These are phyloP conservation scores for Gossypium gossypioides DNA, from an alignment of 441 rosid genomes.

Conservation along the genomic window DNA sequence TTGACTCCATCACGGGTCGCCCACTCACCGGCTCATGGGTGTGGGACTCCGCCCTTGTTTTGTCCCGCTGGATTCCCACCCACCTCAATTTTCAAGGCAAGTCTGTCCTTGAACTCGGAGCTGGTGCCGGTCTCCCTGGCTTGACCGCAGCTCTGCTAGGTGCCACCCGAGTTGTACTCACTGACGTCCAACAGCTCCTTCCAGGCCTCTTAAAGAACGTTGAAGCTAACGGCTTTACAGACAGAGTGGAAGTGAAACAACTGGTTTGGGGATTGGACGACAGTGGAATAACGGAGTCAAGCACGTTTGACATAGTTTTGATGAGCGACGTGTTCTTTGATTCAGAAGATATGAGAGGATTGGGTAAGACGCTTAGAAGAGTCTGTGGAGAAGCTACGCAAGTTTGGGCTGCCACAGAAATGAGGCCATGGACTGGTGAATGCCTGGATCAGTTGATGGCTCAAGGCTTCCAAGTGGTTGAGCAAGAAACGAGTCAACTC, in stretches of 20 bases:
- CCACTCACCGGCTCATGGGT: slow-evolving; percentile 33
- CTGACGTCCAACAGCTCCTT: slow-evolving; percentile 22
- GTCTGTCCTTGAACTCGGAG: slow-evolving; percentile 29
- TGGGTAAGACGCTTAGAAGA: slow-evolving; percentile 20
- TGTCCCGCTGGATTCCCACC: slow-evolving; percentile 22
- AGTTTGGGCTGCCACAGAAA: slow-evolving; percentile 23
- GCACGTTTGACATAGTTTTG: slow-evolving; percentile 23
- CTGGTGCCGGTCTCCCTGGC: slow-evolving; percentile 30
- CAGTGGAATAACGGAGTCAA: slow-evolving; percentile 6
- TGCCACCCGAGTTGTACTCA: slow-evolving; percentile 21
- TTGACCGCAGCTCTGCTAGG: slow-evolving; percentile 24
- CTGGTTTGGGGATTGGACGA: slow-evolving; percentile 30
- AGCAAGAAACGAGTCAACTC: slow-evolving; percentile 9
- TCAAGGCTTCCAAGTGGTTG: slow-evolving; percentile 22
- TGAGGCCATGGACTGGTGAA: slow-evolving; percentile 20
- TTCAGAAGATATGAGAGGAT: slow-evolving; percentile 13
- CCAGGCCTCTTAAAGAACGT: slow-evolving; percentile 22
- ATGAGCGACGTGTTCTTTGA: slow-evolving; percentile 32
- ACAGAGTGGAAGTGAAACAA: slow-evolving; percentile 21
- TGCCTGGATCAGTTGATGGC: slow-evolving; percentile 21
- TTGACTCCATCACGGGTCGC: slow-evolving; percentile 20
- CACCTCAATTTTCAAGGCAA: slow-evolving; percentile 14
- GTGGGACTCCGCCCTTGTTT: slow-evolving; percentile 29
- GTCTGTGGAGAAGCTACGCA: slow-evolving; percentile 2
- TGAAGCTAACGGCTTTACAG: slow-evolving; percentile 19